phyloP scores from a whole-genome alignment of 139 green algal genomes.

The Pycnococcus provasolii region DNA sequence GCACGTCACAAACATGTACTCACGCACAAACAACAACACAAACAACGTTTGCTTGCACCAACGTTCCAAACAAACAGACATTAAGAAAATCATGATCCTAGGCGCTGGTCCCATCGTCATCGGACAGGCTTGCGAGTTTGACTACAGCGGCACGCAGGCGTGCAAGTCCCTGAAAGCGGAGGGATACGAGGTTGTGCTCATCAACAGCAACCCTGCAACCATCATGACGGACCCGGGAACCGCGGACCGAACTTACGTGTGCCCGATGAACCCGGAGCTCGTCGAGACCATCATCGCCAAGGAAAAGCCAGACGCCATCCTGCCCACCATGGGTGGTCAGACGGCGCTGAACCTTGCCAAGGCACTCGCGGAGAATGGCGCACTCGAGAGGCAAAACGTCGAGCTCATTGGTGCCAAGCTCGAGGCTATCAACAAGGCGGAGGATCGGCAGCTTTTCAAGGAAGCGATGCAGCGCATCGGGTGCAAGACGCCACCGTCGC shows the following conservation, averaged over 20 bases:
- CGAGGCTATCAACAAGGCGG: conserved; percentile 90
- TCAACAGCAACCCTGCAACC: conserved; percentile 98
- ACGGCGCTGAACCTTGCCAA: conserved; percentile 95
- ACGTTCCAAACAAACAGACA: conserved; percentile 44
- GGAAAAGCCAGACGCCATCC: conserved; percentile 89
- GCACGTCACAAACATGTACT: too few species aligned
- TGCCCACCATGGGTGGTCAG: conserved; percentile 98
- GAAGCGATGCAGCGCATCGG: conserved; percentile 49
- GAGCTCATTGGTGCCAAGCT: conserved; percentile 99
- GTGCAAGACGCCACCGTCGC: conserved; percentile 33
- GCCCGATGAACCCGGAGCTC: conserved; percentile 79
- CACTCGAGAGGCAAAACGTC: conserved; percentile 46
- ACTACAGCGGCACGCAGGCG: conserved; percentile 96
- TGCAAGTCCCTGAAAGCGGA: conserved; percentile 93
- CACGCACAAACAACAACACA: too few species aligned
- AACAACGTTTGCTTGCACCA: too few species aligned
- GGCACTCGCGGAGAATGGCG: conserved; percentile 63
- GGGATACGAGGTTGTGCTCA: conserved; percentile 87
- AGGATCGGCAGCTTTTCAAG: conserved; percentile 96
- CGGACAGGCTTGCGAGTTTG: conserved; percentile 98
- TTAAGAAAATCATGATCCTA: conserved; percentile 82
- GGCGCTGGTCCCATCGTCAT: conserved; percentile 97
- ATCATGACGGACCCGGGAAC: conserved; percentile 99
- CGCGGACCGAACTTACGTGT: conserved; percentile 91
- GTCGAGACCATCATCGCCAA: conserved; percentile 33